Percentiles rank a stretch among this genome's conserved stretches.
Conservation (phyloP, 805 yeast species). For the Tetrapisispora phaffii region DNA sequence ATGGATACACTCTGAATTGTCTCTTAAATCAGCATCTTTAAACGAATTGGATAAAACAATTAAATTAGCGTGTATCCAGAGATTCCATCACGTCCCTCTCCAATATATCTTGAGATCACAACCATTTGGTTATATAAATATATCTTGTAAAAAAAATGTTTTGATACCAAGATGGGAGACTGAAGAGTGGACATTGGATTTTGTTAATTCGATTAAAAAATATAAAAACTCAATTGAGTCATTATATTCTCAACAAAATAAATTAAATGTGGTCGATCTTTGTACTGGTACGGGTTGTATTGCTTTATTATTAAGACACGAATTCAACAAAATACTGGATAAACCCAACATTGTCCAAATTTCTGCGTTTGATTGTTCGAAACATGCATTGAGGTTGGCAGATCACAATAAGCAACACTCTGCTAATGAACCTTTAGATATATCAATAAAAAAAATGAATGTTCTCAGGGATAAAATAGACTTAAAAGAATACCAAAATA, state of each 20-base stretch:
- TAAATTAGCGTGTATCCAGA: conserved; percentile 38
- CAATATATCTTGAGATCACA: conserved; percentile 81
- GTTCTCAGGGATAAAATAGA: neutral
- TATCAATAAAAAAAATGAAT: neutral
- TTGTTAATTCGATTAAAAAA: conserved; percentile 21
- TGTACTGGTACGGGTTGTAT: conserved; percentile 91
- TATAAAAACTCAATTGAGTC: neutral
- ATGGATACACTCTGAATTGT: conserved; percentile 20
- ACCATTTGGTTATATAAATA: conserved; percentile 68
- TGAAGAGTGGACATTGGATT: conserved; percentile 68
- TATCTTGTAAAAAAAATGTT: conserved; percentile 53
- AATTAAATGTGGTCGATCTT: conserved; percentile 45
- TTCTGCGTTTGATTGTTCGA: conserved; percentile 49
- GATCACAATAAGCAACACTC: conserved; percentile 29
- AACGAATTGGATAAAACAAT: neutral
- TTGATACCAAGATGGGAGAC: conserved; percentile 93
- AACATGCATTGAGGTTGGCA: conserved; percentile 43
- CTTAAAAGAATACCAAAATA: neutral
- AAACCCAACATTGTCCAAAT: neutral
- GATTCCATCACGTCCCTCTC: conserved; percentile 55
- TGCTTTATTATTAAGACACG: conserved; percentile 41
- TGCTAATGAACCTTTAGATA: neutral
- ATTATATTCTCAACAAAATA: neutral
- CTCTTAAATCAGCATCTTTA: neutral
- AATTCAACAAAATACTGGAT: conserved; percentile 9